A percentile compares a stretch with the other conserved stretches of the same genome.
Evolutionary conservation across 257 asterid species (phyloP).

Genomic region (Coffea canephora): DNA sequence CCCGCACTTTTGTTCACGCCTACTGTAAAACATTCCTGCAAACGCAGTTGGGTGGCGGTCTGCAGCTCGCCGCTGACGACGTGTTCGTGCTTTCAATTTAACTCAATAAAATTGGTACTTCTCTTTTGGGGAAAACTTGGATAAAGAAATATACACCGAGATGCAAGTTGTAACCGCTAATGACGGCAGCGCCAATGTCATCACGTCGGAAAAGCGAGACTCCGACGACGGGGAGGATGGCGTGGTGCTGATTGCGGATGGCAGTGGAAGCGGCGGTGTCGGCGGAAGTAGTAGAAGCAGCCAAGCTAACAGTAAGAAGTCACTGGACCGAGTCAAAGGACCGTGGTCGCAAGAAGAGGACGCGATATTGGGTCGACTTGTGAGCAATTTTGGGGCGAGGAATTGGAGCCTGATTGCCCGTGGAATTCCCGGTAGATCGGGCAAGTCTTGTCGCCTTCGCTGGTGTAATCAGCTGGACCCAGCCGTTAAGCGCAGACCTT

Average conservation of each 20-base stretch:
- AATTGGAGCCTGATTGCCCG: too few species aligned
- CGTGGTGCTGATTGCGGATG: conserved; percentile 32
- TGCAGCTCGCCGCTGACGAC: too few species aligned
- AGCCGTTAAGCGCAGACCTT: too few species aligned
- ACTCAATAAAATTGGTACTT: too few species aligned
- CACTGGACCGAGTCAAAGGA: conserved; percentile 51
- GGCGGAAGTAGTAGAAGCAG: conserved; percentile 31
- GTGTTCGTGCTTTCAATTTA: too few species aligned
- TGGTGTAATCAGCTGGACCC: too few species aligned
- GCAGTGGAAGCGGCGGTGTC: conserved; percentile 31
- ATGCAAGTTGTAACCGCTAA: background rate
- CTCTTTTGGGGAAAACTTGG: background rate
- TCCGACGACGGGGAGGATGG: conserved; percentile 24
- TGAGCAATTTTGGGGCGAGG: conserved; percentile 23
- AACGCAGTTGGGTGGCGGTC: too few species aligned
- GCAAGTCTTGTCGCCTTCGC: too few species aligned
- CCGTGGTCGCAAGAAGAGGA: conserved; percentile 87
- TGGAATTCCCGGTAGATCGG: too few species aligned
- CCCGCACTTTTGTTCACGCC: too few species aligned
- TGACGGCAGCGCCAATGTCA: background rate
- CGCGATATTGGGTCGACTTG: conserved; percentile 60
- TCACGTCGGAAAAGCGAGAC: background rate
- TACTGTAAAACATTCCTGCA: too few species aligned
- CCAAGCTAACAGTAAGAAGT: conserved; percentile 28
- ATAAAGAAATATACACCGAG: conserved; percentile 6